Evolutionary conservation across 805 yeast genomes (phyloP).

Genomic region (Candida insectorum): DNA sequence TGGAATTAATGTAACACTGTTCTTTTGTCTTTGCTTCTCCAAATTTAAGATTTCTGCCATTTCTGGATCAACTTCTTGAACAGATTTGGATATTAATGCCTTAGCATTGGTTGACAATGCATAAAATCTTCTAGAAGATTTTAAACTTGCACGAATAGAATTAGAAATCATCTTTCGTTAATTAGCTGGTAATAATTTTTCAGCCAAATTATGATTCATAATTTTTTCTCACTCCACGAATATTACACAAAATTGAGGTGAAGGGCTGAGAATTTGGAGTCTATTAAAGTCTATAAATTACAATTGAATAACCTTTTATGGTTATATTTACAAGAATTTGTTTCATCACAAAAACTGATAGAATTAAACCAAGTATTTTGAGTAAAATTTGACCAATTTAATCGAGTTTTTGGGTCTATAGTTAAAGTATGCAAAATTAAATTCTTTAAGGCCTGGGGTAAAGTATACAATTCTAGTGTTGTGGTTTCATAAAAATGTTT

Average conservation of each 20-base stretch:
- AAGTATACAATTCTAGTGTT: neutral
- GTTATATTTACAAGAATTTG: conserved; percentile 3
- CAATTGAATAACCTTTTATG: no score
- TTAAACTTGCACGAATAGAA: conserved; percentile 17
- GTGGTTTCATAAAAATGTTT: neutral
- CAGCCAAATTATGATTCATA: conserved; percentile 7
- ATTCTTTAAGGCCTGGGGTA: neutral
- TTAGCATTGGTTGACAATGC: conserved; percentile 67
- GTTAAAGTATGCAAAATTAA: neutral
- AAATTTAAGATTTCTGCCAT: conserved; percentile 71
- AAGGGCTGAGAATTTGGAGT: no score
- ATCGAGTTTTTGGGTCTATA: conserved; percentile 5
- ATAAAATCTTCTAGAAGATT: conserved; percentile 35
- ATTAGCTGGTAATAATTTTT: conserved; percentile 4
- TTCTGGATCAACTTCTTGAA: conserved; percentile 76
- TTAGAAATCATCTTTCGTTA: conserved; percentile 24
- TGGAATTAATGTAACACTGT: conserved; percentile 91
- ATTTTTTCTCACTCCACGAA: neutral
- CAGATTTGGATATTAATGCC: conserved; percentile 60
- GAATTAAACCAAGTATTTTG: conserved; percentile 7
- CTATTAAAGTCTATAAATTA: no score
- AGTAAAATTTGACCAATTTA: neutral
- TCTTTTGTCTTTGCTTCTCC: conserved; percentile 89
- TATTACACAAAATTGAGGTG: no score
- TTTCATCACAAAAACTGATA: conserved; percentile 3